Base-by-base conservation (phyloP, 2,329 filamentous ascomycete species). In the Fusarium dimerum region DNA sequence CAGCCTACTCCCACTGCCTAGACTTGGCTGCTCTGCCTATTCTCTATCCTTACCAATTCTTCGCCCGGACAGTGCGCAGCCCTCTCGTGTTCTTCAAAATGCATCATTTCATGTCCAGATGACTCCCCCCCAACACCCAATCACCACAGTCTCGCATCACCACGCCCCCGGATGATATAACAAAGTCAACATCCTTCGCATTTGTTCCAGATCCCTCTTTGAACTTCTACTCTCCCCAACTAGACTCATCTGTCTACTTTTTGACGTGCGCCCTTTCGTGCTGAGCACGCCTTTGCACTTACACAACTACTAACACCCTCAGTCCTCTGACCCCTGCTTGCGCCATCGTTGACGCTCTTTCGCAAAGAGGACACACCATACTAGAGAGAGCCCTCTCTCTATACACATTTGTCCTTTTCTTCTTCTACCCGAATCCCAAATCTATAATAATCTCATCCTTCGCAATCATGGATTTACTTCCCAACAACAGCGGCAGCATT, bases 51-150 rank as follows among this genome's bases (percentile, higher is more conserved):
- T 26, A 26, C 20, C 20, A 26, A 26, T 26, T 26, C 4, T 7
- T 26, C 7, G 20, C 20, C 20, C 20, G 20, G 20, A 26, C 20
- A 26, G 20, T 26, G 20, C 20, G 32, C 32, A 36, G 13, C 32
- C 32, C 32, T 36, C 11, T 36, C 10, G 39, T 40, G 39, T 40
- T 4, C 9, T 40, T 40, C 17, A 18, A 32, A 40, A 50, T 60
- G 57, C 62, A 59, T 60, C 53, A 61, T 63, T 49, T 36, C 38
- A 8, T 32, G 57, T 26, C 50, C 61, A 56, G 57, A 65, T 65
- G 63, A 65, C 63, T 65, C 62, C 54, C 48, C 58, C 52, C 32
- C 5, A 46, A 45, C 43, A 26, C 39, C 62, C 59, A 64, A 62
- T 62, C 53, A 60, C 40, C 45, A 38, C 17, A 30, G 41, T 40